A percentile compares a stretch with the other conserved stretches of the same genome.
These are phyloP conservation scores for Pseudogymnoascus sp. DNA, from an alignment of 2,329 filamentous ascomycete species.

Conservation along the genomic window DNA sequence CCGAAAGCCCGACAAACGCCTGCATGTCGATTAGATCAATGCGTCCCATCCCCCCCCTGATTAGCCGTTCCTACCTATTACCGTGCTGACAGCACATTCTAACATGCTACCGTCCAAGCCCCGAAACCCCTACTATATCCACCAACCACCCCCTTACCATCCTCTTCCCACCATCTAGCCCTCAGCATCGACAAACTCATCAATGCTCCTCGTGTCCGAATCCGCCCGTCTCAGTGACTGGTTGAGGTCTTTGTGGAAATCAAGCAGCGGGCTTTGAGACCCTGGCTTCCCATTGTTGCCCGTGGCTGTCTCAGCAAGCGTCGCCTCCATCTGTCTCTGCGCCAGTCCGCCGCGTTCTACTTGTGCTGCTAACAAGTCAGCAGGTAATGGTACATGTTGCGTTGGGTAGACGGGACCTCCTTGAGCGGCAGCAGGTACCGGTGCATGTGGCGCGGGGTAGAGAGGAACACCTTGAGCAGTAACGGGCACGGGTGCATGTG, in stretches of 20 bases:
- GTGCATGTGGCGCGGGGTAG: not conserved
- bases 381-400: slow-evolving; percentile 14
- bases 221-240: slow-evolving; percentile 37
- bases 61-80: slow-evolving; percentile 5
- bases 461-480: not conserved
- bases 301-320: slow-evolving; percentile 21
- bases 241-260: slow-evolving; percentile 50
- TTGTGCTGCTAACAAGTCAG: slow-evolving; percentile 22
- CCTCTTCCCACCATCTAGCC: slow-evolving; percentile 16
- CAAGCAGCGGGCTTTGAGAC: slow-evolving; percentile 32
- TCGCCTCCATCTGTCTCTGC: slow-evolving; percentile 25
- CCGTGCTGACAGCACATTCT: slow-evolving; percentile 5
- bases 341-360: slow-evolving; percentile 21
- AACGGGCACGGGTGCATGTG: not conserved
- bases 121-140: not conserved
- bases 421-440: not conserved
- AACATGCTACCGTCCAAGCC: slow-evolving; percentile 1
- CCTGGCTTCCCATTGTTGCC: not conserved
- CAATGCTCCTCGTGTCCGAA: slow-evolving; percentile 17
- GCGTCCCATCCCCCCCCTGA: not conserved
- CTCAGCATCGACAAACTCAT: slow-evolving; percentile 30
- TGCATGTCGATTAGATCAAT: slow-evolving; percentile 7
- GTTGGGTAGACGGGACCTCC: not conserved
- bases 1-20: slow-evolving; percentile 7
- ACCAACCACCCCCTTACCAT: not conserved